Evolutionary conservation across 495 filamentous ascomycete genomes (phyloP).

Genomic region (Echria macrotheca): DNA sequence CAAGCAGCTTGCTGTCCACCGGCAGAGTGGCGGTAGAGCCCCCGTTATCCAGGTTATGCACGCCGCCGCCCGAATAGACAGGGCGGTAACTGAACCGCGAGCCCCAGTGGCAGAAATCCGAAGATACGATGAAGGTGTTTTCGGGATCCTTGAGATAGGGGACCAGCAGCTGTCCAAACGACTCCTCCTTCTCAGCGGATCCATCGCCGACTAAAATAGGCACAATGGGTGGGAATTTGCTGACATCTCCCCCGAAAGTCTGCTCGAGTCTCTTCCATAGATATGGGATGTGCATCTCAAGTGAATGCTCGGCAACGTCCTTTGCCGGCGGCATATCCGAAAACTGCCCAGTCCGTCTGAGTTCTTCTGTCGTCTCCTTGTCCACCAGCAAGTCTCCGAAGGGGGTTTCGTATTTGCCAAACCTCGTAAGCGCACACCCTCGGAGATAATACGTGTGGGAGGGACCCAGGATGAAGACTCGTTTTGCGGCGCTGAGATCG

Average conservation of each 20-base stretch:
- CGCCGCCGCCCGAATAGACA: slow-evolving; percentile 15
- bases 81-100: slow-evolving; percentile 71
- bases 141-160: slow-evolving; percentile 71
- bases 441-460: slow-evolving; percentile 83
- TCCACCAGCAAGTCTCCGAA: slow-evolving; percentile 78
- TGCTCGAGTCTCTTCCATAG: slow-evolving; percentile 75
- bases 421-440: slow-evolving; percentile 70
- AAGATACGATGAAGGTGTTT: slow-evolving; percentile 81
- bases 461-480: slow-evolving; percentile 89
- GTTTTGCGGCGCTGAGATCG: slow-evolving; percentile 74
- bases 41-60: slow-evolving; percentile 29
- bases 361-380: slow-evolving; percentile 53
- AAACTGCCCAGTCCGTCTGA: slow-evolving; percentile 61
- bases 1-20: slow-evolving; percentile 36
- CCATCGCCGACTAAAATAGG: slow-evolving; percentile 88
- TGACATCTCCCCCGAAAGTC: slow-evolving; percentile 39
- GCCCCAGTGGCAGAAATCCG: slow-evolving; percentile 98
- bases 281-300: slow-evolving; percentile 96
- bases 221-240: slow-evolving; percentile 65
- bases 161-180: slow-evolving; percentile 66
- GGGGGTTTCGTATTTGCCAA: slow-evolving; percentile 75
- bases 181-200: slow-evolving; percentile 56
- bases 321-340: slow-evolving; percentile 61
- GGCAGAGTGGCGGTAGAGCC: slow-evolving; percentile 57
- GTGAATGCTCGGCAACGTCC: slow-evolving; percentile 87